A percentile compares a stretch with the other conserved stretches of the same genome.
Evolutionary conservation across 2,329 filamentous ascomycete genomes (phyloP).

Genomic region (Amphichorda felina): DNA sequence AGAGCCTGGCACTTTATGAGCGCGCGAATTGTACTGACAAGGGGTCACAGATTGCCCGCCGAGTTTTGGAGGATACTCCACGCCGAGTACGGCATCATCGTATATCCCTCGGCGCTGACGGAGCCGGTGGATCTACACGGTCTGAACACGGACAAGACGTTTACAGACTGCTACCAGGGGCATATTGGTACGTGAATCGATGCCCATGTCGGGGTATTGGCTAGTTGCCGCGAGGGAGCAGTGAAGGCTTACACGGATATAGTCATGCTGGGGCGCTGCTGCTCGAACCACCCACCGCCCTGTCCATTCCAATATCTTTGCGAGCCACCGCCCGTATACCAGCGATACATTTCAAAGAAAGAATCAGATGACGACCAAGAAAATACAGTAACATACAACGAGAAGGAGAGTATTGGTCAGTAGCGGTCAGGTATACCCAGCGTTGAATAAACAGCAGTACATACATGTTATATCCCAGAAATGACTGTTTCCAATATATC

Average conservation of each 20-base stretch:
- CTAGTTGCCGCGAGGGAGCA: not conserved
- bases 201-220: no score
- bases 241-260: not conserved
- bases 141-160: slow-evolving; percentile 19
- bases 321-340: slow-evolving; percentile 23
- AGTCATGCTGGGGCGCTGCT: slow-evolving; percentile 22
- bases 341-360: slow-evolving; percentile 6
- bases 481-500: no score
- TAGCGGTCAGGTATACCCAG: no score
- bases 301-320: slow-evolving; percentile 24
- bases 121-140: slow-evolving; percentile 20
- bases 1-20: no score
- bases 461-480: no score
- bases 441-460: no score
- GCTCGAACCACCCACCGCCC: slow-evolving; percentile 16
- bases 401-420: no score
- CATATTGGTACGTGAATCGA: slow-evolving; percentile 19
- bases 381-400: no score
- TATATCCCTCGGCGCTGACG: slow-evolving; percentile 25
- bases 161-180: slow-evolving; percentile 22
- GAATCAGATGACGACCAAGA: not conserved
- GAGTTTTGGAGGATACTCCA: slow-evolving; percentile 26
- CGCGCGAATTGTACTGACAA: no score
- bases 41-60: slow-evolving; percentile 17
- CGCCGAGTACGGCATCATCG: slow-evolving; percentile 25